Evolutionary conservation across 768 basidiomycete species (phyloP).

Genomic region (Russula vinacea): DNA sequence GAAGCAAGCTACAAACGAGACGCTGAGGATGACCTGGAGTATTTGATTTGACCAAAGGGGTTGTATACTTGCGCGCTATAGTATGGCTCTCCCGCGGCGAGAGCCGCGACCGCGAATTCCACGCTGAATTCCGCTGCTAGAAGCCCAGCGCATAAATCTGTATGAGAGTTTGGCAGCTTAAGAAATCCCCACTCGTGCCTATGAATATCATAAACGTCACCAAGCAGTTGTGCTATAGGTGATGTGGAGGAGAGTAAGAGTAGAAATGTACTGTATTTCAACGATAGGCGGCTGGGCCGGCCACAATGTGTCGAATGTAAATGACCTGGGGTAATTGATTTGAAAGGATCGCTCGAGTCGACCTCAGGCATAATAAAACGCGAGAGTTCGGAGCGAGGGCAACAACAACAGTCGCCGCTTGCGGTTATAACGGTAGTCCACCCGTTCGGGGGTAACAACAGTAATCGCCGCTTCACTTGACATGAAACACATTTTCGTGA

Average conservation of each 20-base stretch:
- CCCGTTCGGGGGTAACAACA: too few relatives aligned
- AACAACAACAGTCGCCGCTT: too few relatives aligned
- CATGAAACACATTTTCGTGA: too few relatives aligned
- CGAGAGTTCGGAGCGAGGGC: too few relatives aligned
- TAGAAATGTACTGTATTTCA: neutral
- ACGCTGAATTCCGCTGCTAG: neutral
- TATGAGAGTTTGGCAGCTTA: neutral
- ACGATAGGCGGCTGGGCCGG: neutral
- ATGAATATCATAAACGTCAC: neutral
- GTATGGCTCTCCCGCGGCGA: too few relatives aligned
- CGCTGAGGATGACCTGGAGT: constrained; percentile 20
- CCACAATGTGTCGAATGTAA: neutral
- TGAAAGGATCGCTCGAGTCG: neutral
- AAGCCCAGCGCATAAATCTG: neutral
- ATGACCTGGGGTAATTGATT: constrained; percentile 30
- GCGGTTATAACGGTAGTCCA: too few relatives aligned
- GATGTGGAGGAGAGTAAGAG: neutral
- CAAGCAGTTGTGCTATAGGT: neutral
- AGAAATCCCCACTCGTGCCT: neutral
- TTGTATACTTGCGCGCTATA: neutral
- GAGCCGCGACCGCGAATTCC: neutral
- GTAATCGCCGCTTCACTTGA: too few relatives aligned
- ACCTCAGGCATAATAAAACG: too few relatives aligned
- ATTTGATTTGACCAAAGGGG: constrained; percentile 18
- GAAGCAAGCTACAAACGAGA: constrained; percentile 5